phyloP scores from a whole-genome alignment of 2,329 filamentous ascomycete species.

The Ophiostoma australiae region DNA sequence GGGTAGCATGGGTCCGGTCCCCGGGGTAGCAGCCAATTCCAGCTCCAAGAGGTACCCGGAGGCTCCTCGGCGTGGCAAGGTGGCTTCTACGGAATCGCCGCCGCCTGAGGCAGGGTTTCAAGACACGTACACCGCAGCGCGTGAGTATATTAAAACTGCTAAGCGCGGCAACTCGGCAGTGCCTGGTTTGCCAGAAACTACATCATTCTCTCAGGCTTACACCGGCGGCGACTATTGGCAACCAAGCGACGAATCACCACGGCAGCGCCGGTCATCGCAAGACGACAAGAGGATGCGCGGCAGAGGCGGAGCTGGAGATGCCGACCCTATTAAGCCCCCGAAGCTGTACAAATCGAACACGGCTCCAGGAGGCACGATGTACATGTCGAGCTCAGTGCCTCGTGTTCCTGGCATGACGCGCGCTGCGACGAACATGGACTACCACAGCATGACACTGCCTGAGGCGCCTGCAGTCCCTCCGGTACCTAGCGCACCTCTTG shows the following conservation, averaged over 20 bases:
- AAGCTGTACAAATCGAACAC: slow-evolving; percentile 32
- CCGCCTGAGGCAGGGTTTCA: not conserved
- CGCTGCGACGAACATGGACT: slow-evolving; percentile 27
- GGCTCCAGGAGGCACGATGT: slow-evolving; percentile 25
- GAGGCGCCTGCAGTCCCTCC: slow-evolving; percentile 19
- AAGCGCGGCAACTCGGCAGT: not conserved
- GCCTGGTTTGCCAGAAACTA: not conserved
- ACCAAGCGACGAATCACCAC: slow-evolving; percentile 8
- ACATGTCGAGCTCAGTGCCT: slow-evolving; percentile 25
- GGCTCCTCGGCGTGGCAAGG: slow-evolving; percentile 28
- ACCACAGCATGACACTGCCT: slow-evolving; percentile 17
- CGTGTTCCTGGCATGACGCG: slow-evolving; percentile 26
- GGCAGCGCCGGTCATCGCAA: slow-evolving; percentile 25
- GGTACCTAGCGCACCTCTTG: slow-evolving; percentile 13
- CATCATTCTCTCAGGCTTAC: slow-evolving; percentile 23
- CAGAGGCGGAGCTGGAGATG: slow-evolving; percentile 1
- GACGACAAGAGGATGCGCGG: slow-evolving; percentile 26
- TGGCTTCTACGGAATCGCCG: slow-evolving; percentile 16
- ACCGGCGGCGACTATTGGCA: slow-evolving; percentile 27
- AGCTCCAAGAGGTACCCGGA: slow-evolving; percentile 33
- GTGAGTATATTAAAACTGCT: not conserved
- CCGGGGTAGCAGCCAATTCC: not conserved
- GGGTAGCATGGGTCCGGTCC: not conserved
- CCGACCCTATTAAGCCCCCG: slow-evolving; percentile 26
- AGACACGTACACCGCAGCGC: not conserved